Evolutionary conservation across 768 basidiomycete genomes (phyloP).

Genomic region (Trametes maxima): DNA sequence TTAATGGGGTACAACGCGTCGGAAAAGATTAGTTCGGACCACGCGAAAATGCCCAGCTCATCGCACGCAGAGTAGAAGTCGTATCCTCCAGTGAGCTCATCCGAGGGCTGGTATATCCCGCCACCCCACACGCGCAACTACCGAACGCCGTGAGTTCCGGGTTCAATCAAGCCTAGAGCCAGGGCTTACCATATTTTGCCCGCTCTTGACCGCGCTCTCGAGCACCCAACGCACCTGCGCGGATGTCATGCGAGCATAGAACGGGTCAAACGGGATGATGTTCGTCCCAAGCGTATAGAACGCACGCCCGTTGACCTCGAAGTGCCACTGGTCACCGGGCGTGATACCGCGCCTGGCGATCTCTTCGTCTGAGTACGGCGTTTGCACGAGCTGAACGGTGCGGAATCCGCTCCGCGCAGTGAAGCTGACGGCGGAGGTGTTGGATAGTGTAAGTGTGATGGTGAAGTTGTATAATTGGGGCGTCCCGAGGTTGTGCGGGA

Average conservation of each 20-base stretch:
- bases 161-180: not conserved
- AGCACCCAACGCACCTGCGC: conserved; percentile 57
- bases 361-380: conserved; percentile 48
- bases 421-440: conserved; percentile 32
- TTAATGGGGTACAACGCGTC: conserved; percentile 59
- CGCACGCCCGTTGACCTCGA: conserved; percentile 57
- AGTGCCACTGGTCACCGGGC: conserved; percentile 64
- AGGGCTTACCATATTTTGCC: conserved; percentile 58
- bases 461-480: conserved; percentile 58
- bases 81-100: conserved; percentile 46
- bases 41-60: conserved; percentile 60
- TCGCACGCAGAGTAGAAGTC: conserved; percentile 61
- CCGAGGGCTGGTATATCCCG: conserved; percentile 41
- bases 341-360: conserved; percentile 50
- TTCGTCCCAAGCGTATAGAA: conserved; percentile 61
- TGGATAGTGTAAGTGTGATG: conserved; percentile 39
- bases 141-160: not conserved
- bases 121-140: conserved; percentile 65
- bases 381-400: conserved; percentile 56
- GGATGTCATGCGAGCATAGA: conserved; percentile 53
- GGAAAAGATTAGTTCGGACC: conserved; percentile 65
- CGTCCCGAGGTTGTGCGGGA: conserved; percentile 54
- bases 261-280: conserved; percentile 63
- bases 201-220: conserved; percentile 54
- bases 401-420: conserved; percentile 57